Evolutionary conservation across 805 yeast genomes (phyloP).

Genomic region (Cyberlindnera mycetangii): DNA sequence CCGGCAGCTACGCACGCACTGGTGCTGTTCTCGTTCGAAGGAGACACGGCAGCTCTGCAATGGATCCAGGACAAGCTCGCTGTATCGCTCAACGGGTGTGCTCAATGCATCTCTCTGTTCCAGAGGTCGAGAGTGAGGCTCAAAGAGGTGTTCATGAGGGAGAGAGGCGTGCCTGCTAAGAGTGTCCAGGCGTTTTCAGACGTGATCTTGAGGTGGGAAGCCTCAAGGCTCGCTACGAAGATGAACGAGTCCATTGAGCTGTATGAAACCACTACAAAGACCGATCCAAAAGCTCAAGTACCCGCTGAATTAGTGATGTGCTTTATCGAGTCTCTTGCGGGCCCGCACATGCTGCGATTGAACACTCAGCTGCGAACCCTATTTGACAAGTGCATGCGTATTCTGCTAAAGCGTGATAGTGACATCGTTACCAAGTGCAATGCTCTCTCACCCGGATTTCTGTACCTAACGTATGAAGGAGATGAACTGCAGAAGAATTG

Average conservation of each 20-base stretch:
- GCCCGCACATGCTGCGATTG: slow-evolving; percentile 47
- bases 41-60: slow-evolving; percentile 37
- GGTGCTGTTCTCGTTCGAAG: slow-evolving; percentile 56
- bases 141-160: slow-evolving; percentile 47
- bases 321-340: slow-evolving; percentile 47
- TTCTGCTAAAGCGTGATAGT: slow-evolving; percentile 30
- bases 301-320: slow-evolving; percentile 25
- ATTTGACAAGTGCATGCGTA: slow-evolving; percentile 37
- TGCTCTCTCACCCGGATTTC: slow-evolving; percentile 44
- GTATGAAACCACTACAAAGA: not conserved
- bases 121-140: slow-evolving; percentile 51
- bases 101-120: slow-evolving; percentile 51
- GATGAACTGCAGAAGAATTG: slow-evolving; percentile 42
- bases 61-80: slow-evolving; percentile 42
- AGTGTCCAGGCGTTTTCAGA: slow-evolving; percentile 23
- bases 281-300: slow-evolving; percentile 5
- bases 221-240: slow-evolving; percentile 19
- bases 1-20: slow-evolving; percentile 52
- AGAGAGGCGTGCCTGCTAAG: slow-evolving; percentile 38
- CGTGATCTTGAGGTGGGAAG: slow-evolving; percentile 28
- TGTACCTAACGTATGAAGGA: slow-evolving; percentile 57
- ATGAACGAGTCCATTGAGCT: not conserved
- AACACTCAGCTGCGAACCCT: slow-evolving; percentile 33
- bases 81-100: slow-evolving; percentile 45
- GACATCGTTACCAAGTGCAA: slow-evolving; percentile 24